Percentiles rank a stretch among this genome's conserved stretches.
Conservation (phyloP, 805 yeast genomes). For the Spathaspora gorwiae region DNA sequence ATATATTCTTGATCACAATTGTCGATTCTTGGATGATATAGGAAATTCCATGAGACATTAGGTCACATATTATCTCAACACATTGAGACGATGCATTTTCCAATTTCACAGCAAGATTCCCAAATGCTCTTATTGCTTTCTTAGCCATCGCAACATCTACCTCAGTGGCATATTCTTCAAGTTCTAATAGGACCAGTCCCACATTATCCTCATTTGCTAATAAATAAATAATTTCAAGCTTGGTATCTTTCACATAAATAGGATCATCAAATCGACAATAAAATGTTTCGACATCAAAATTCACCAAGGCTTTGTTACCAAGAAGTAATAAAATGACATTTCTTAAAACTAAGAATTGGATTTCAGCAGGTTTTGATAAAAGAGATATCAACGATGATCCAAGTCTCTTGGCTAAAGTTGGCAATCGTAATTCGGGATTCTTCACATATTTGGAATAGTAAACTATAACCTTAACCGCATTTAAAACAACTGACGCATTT, state of each 20-base stretch:
- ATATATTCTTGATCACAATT: slow-evolving; percentile 68
- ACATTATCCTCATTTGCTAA: slow-evolving; percentile 66
- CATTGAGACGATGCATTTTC: slow-evolving; percentile 59
- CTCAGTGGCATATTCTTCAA: slow-evolving; percentile 83
- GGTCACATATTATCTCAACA: slow-evolving; percentile 54
- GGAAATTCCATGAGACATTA: slow-evolving; percentile 61
- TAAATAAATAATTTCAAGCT: slow-evolving; percentile 78
- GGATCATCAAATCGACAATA: slow-evolving; percentile 85
- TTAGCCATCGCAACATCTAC: slow-evolving; percentile 82
- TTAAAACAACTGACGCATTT: slow-evolving; percentile 76
- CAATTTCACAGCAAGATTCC: slow-evolving; percentile 79
- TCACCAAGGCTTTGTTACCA: slow-evolving; percentile 55
- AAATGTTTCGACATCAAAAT: slow-evolving; percentile 71
- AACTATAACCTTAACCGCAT: slow-evolving; percentile 65
- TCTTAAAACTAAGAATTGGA: slow-evolving; percentile 77
- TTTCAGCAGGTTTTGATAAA: slow-evolving; percentile 72
- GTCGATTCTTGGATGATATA: slow-evolving; percentile 78
- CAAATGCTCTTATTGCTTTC: slow-evolving; percentile 84
- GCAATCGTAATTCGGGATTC: slow-evolving; percentile 50
- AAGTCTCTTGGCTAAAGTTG: slow-evolving; percentile 50
- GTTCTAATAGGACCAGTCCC: slow-evolving; percentile 60
- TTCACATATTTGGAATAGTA: slow-evolving; percentile 71
- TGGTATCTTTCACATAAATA: slow-evolving; percentile 82
- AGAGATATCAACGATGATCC: slow-evolving; percentile 67
- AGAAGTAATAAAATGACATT: slow-evolving; percentile 73